A percentile compares a stretch with the other conserved stretches of the same genome.
phyloP scores from a whole-genome alignment of 305 asterid species.

The Lippia alba region DNA sequence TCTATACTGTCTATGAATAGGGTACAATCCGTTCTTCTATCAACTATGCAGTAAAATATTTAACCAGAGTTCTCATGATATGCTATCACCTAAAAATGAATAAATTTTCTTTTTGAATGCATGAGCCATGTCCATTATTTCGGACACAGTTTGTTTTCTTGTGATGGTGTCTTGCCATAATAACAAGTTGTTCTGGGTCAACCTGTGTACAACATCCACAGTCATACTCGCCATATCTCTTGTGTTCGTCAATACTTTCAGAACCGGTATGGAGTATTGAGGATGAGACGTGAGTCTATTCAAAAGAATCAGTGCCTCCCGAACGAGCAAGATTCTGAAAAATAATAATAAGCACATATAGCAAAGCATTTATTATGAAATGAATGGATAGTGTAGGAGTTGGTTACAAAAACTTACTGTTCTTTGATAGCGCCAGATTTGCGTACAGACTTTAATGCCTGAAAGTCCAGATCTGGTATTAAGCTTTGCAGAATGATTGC shows the following conservation, averaged over 20 bases:
- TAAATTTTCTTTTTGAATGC: constrained; percentile 76
- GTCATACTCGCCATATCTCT: constrained; percentile 65
- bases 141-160: constrained; percentile 59
- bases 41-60: too few relatives aligned
- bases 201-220: constrained; percentile 66
- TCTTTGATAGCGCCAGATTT: constrained; percentile 58
- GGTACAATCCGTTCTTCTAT: too few relatives aligned
- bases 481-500: constrained; percentile 69
- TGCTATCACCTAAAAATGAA: constrained; percentile 61
- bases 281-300: constrained; percentile 93
- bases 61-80: constrained; percentile 39
- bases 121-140: constrained; percentile 73
- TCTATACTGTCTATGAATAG: too few relatives aligned
- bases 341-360: not conserved
- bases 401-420: constrained; percentile 54
- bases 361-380: not conserved
- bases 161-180: constrained; percentile 55
- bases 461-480: constrained; percentile 70
- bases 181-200: constrained; percentile 58
- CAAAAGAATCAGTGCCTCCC: constrained; percentile 87
- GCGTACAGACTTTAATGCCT: constrained; percentile 52
- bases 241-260: constrained; percentile 66
- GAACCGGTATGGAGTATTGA: constrained; percentile 60
- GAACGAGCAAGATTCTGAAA: constrained; percentile 72
- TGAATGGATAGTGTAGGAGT: constrained; percentile 7